These are phyloP conservation scores for Tetrastigma voinierianum DNA, from an alignment of 164 flowering plant genomes.

Conservation along the genomic window DNA sequence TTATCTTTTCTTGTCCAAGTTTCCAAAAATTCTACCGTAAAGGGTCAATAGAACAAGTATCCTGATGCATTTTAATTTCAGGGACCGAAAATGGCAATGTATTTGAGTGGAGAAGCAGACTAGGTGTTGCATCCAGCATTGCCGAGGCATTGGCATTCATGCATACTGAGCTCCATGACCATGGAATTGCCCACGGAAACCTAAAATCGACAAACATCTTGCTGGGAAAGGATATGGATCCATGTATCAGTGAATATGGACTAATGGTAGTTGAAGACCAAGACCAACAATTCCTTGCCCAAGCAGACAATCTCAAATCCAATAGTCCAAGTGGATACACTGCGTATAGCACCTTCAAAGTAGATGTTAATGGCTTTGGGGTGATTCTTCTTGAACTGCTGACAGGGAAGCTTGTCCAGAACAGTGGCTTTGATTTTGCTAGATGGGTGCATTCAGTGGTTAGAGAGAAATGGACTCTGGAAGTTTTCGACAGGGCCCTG, in stretches of 20 bases:
- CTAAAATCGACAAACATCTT: conserved; percentile 70
- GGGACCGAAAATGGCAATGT: conserved; percentile 34
- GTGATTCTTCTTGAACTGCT: conserved; percentile 66
- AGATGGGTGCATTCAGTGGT: conserved; percentile 63
- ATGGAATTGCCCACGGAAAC: conserved; percentile 65
- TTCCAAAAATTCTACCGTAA: background rate
- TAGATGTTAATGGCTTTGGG: conserved; percentile 49
- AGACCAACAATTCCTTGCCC: conserved; percentile 17
- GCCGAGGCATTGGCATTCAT: conserved; percentile 52
- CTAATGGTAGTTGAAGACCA: conserved; percentile 35
- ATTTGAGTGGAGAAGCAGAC: conserved; percentile 64
- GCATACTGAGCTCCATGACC: conserved; percentile 42
- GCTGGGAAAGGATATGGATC: conserved; percentile 44
- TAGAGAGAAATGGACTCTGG: conserved; percentile 70
- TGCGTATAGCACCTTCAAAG: conserved; percentile 27
- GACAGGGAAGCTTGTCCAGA: conserved; percentile 56
- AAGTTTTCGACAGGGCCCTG: conserved; percentile 56
- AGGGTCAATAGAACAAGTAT: background rate
- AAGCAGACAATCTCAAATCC: conserved; percentile 7
- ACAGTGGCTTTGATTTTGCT: conserved; percentile 51
- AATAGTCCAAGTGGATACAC: background rate
- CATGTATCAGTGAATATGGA: conserved; percentile 64
- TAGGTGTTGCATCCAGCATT: conserved; percentile 41
- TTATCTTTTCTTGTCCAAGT: background rate
- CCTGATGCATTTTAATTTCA: conserved; percentile 16